phyloP scores from a whole-genome alignment of 805 yeast genomes.

The Diddensiella caesifluorescens region DNA sequence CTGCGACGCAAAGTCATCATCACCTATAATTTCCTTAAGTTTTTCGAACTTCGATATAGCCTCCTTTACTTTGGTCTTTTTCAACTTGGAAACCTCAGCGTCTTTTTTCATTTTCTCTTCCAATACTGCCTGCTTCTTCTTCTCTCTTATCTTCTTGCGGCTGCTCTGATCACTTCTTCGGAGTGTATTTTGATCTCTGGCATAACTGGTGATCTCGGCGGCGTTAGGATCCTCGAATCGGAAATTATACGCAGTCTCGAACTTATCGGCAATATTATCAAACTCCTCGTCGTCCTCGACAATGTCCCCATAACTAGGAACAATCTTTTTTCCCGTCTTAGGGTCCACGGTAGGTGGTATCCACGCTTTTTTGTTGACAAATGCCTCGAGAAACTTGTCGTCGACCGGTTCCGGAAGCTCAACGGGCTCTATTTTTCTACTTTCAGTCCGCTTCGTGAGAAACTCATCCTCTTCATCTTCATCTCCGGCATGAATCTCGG shows the following conservation, averaged over 20 bases:
- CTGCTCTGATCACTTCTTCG: constrained; percentile 71
- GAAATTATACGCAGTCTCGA: constrained; percentile 90
- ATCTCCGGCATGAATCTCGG: constrained; percentile 59
- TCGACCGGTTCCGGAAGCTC: constrained; percentile 64
- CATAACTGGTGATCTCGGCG: constrained; percentile 88
- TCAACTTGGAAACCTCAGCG: constrained; percentile 61
- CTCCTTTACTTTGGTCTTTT: constrained; percentile 68
- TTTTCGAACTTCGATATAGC: constrained; percentile 65
- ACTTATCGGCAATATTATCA: constrained; percentile 85
- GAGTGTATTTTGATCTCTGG: constrained; percentile 85
- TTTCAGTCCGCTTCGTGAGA: constrained; percentile 54
- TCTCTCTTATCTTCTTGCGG: constrained; percentile 79
- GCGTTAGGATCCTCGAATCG: constrained; percentile 89
- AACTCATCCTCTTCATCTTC: constrained; percentile 44
- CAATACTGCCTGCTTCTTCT: constrained; percentile 49
- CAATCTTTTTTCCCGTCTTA: constrained; percentile 40
- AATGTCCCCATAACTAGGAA: constrained; percentile 31
- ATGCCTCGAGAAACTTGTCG: constrained; percentile 68
- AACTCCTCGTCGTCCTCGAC: constrained; percentile 58
- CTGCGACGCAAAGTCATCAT: constrained; percentile 52
- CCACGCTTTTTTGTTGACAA: constrained; percentile 81
- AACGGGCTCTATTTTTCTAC: constrained; percentile 32
- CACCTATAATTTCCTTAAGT: constrained; percentile 65
- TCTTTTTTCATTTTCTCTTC: constrained; percentile 52
- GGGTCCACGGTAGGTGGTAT: constrained; percentile 66